Percentiles rank a stretch among this genome's conserved stretches.
Evolutionary conservation across 257 asterid species (phyloP).

Genomic region (Nicotiana sylvestris): DNA sequence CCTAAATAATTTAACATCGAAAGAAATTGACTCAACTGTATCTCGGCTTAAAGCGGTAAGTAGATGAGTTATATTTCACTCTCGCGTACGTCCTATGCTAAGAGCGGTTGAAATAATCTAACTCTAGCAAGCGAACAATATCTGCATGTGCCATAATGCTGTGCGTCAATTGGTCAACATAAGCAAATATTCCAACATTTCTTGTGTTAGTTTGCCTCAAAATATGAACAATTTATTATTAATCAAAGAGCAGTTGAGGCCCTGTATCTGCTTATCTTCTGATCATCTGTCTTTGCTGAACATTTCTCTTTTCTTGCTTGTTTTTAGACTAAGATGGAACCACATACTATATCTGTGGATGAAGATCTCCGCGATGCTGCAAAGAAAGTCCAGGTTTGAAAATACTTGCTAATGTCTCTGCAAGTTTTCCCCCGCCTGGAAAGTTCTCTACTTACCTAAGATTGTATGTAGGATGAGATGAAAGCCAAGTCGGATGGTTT

Average conservation of each 20-base stretch:
- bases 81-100: not conserved
- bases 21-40: constrained; percentile 40
- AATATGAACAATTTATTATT: not conserved
- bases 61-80: not conserved
- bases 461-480: constrained; percentile 45
- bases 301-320: not conserved
- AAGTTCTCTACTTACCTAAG: constrained; percentile 6
- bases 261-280: not conserved
- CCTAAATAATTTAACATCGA: constrained; percentile 34
- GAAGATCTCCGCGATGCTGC: constrained; percentile 81
- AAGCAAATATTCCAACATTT: not conserved
- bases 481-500: constrained; percentile 38
- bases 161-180: not conserved
- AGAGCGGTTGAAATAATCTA: not conserved
- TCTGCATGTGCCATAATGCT: not conserved
- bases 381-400: constrained; percentile 61
- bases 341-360: constrained; percentile 67
- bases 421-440: not conserved
- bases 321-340: constrained; percentile 61
- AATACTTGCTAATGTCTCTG: not conserved
- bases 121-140: not conserved
- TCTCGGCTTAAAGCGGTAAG: constrained; percentile 67
- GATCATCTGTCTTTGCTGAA: not conserved
- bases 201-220: not conserved
- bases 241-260: not conserved